These are phyloP conservation scores for Xerophyta viscosa DNA, from an alignment of 106 monocot species.

Conservation along the genomic window DNA sequence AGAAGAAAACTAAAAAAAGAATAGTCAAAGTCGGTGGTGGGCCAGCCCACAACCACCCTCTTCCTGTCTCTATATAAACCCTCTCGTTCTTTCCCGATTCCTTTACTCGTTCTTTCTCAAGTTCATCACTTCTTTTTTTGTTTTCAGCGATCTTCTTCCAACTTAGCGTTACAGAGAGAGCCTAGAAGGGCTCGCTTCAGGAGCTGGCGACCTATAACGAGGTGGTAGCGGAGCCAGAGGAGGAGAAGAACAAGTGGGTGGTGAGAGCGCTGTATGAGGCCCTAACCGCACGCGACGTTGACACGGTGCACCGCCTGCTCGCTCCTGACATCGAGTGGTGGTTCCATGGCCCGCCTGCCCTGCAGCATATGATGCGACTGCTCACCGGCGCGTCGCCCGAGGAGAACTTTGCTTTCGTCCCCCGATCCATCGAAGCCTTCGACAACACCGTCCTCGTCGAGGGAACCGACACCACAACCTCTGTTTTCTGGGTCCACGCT, in stretches of 20 bases:
- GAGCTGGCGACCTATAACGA: constrained; percentile 8
- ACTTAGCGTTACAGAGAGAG: background rate
- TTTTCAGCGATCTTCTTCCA: too few species aligned
- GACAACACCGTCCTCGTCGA: constrained; percentile 30
- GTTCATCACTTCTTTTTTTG: too few species aligned
- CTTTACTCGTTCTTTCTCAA: too few species aligned
- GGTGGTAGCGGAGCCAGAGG: background rate
- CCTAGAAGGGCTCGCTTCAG: constrained; percentile 8
- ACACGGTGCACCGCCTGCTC: constrained; percentile 31
- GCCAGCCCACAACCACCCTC: too few species aligned
- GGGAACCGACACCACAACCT: constrained; percentile 2
- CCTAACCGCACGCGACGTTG: constrained; percentile 30
- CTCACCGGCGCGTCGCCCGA: constrained; percentile 24
- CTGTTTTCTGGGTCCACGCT: constrained; percentile 30
- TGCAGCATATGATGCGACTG: constrained; percentile 40
- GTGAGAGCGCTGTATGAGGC: constrained; percentile 37
- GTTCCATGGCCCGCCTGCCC: constrained; percentile 44
- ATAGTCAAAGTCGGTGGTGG: too few species aligned
- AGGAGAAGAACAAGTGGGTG: constrained; percentile 30
- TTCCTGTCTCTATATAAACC: too few species aligned
- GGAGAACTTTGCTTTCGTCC: constrained; percentile 21
- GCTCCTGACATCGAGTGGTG: constrained; percentile 47
- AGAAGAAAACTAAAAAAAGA: too few species aligned
- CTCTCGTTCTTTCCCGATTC: too few species aligned
- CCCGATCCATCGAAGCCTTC: constrained; percentile 18